Base-by-base conservation (phyloP, 495 filamentous ascomycete species). In the Aspergillus nanangensis region DNA sequence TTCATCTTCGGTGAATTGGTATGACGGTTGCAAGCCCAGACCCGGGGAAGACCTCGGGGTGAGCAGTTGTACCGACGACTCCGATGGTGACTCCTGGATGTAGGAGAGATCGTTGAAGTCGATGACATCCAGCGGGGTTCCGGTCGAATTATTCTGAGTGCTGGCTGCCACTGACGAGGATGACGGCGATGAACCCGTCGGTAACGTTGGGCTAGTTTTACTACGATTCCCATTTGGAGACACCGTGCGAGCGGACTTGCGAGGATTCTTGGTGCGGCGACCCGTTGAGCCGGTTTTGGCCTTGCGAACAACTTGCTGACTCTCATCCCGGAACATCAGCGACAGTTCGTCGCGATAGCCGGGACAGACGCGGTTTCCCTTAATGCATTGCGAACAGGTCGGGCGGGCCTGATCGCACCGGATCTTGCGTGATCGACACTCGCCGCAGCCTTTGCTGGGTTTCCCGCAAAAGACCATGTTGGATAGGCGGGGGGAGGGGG, bases 401-500 rank as follows among this genome's bases (percentile, higher is more conserved):
- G 81, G 82, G 14, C 67, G 70, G 52, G 66, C 74, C 51, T 84
- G 79, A 56, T 88, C 85, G 62, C 85, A 87, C 43, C 72, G 72
- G 45, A 77, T 85, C 60, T 86, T 77, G 52, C 82, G 75, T 15
- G 76, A 77, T 60, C 83, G 72, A 56, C 84, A 88, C 68, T 83
- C 81, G 61, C 83, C 82, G 58, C 84, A 88, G 41, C 82, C 84
- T 70, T 78, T 75, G 47, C 82, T 86, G 41, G 84, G 84, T 60
- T 85, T 84, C 21, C 84, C 84, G 53, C 80, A 81, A 57, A 87
- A 88, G 2, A 88, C 84, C 84, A 88, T 88, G 19, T 25, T 45
- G 38, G 33, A 15, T 20, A 15, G 22, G 46, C 27, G 38, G 45
- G 45, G 41, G 38, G 5, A 43, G 40, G 24, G 22, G 29, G 40